Percentiles rank a stretch among this genome's conserved stretches.
phyloP scores from a whole-genome alignment of 2,329 filamentous ascomycete species.

The Phaeophleospora eucalypticola region DNA sequence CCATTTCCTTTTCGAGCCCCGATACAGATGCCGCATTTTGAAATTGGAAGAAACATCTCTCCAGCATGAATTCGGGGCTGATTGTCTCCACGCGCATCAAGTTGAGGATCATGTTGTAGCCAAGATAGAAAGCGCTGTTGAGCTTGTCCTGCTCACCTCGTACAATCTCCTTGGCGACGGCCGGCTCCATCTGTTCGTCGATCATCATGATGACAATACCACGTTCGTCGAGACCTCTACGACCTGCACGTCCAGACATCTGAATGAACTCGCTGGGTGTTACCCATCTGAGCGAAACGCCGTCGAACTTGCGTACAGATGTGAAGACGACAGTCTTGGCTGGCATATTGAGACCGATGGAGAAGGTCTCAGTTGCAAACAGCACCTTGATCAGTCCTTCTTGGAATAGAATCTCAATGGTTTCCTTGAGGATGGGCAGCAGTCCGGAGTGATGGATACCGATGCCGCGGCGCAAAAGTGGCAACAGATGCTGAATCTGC shows the following conservation, averaged over 20 bases:
- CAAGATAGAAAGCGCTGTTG: constrained; percentile 94
- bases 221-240: constrained; percentile 93
- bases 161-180: constrained; percentile 90
- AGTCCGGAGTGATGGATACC: constrained; percentile 96
- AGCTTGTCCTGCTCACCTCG: constrained; percentile 94
- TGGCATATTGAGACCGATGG: constrained; percentile 97
- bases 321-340: constrained; percentile 99
- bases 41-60: constrained; percentile 96
- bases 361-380: constrained; percentile 97
- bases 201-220: constrained; percentile 99
- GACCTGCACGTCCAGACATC: constrained; percentile 95
- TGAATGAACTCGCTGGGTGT: constrained; percentile 97
- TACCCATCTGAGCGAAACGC: constrained; percentile 71
- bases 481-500: constrained; percentile 86
- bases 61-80: constrained; percentile 97
- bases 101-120: constrained; percentile 99
- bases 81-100: constrained; percentile 97
- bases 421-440: constrained; percentile 93
- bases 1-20: constrained; percentile 75
- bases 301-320: constrained; percentile 92
- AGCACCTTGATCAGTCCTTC: constrained; percentile 96
- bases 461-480: constrained; percentile 83
- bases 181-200: constrained; percentile 90
- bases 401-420: constrained; percentile 97
- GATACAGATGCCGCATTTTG: constrained; percentile 89